Base-by-base conservation (phyloP, 1,284 basidiomycete species). In the Sphaerobolus stellatus region DNA sequence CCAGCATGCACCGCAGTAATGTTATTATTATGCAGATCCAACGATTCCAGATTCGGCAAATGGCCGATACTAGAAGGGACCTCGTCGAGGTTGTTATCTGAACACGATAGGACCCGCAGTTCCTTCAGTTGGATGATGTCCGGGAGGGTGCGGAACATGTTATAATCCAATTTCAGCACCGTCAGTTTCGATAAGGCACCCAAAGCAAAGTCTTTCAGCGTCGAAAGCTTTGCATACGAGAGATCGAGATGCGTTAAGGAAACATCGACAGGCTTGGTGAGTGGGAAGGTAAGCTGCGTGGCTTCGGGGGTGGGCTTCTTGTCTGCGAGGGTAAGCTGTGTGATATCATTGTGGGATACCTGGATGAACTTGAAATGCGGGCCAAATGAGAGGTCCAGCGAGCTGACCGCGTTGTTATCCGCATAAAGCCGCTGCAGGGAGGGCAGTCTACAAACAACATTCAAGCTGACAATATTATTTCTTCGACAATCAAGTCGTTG, bases 11-110 rank as follows among this genome's bases (percentile, higher is more conserved):
- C 72, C 60, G 87, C 83, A 20, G 80, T 83, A 48, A 99, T 75
- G 62, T 90, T 92, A 74, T 99, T 99, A 68, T 94, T 95, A 66
- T 97, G 95, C 3, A 90, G 85, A 62, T 97, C 91, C 41, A 98
- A 77, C 3, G 73, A 75, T 60, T 86, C 81, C n/a, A 99, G 80
- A 50, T 83, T 85, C 68, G 84, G 82, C 52, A 99, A 75, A 16
- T 77, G 75, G 25, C 94, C 93, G 49, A 99, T 86, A 36, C 82
- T 84, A 14, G 79, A 71, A 0, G 97, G 97, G 0, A 99, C 76
- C 16, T 79, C 73, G 45, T 84, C 84, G 7, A 99, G 80, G 63
- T 88, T 81, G 70, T 98, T 99, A 70, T 98, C 93, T 45, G 91
- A 92, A 66, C 92, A 94, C 4, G 89, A 90, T 3, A 99, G 81